These are phyloP conservation scores for Phanerodontia chrysosporium DNA, from an alignment of 768 basidiomycete genomes.

Conservation along the genomic window DNA sequence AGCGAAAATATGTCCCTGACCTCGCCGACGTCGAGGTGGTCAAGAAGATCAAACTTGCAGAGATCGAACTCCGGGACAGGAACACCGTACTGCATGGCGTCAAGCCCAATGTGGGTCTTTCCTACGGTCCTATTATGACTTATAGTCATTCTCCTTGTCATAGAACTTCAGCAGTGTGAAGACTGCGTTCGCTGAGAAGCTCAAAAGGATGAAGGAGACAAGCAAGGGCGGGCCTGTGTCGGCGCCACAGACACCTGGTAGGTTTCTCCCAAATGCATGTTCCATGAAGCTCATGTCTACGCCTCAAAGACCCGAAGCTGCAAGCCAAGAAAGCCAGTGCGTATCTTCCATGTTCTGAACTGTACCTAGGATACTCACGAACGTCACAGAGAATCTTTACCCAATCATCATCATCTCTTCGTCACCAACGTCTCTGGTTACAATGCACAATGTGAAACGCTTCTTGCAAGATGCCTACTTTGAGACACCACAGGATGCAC, in stretches of 20 bases:
- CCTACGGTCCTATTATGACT: neutral
- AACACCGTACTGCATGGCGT: constrained; percentile 79
- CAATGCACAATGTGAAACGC: constrained; percentile 95
- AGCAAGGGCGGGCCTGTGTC: constrained; percentile 45
- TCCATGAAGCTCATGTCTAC: neutral
- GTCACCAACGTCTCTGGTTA: constrained; percentile 90
- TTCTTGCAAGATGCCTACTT: constrained; percentile 87
- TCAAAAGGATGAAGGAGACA: constrained; percentile 73
- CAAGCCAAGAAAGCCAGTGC: constrained; percentile 68
- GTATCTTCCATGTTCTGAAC: constrained; percentile 22
- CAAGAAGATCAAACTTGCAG: constrained; percentile 74
- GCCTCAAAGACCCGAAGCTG: constrained; percentile 46
- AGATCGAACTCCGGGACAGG: constrained; percentile 78
- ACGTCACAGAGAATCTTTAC: constrained; percentile 59
- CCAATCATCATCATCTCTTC: constrained; percentile 98
- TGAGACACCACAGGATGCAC: constrained; percentile 72
- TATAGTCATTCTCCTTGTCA: neutral
- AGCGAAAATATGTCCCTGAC: constrained; percentile 79
- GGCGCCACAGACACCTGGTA: constrained; percentile 38
- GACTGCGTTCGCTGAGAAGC: constrained; percentile 62
- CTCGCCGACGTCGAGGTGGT: constrained; percentile 76
- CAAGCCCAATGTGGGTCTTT: constrained; percentile 70
- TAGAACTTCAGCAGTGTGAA: constrained; percentile 81
- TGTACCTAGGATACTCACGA: neutral
- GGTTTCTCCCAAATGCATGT: neutral